Evolutionary conservation across 2,329 filamentous ascomycete species (phyloP).

Genomic region (Dendrostoma leiphaemia): DNA sequence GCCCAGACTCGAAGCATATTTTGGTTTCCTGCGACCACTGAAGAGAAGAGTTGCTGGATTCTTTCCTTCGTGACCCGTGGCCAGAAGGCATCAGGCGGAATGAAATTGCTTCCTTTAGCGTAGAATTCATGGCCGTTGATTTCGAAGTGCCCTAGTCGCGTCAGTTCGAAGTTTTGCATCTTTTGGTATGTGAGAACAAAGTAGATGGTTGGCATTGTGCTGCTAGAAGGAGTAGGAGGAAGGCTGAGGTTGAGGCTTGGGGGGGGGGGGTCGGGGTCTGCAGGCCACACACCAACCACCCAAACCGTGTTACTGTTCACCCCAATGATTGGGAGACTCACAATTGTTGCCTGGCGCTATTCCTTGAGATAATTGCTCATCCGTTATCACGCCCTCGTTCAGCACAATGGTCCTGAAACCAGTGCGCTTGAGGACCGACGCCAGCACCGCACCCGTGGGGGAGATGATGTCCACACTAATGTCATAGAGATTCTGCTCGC

Average conservation of each 20-base stretch:
- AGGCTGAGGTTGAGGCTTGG: too few species aligned
- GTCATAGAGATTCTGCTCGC: conserved; percentile 56
- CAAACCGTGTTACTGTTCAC: too few species aligned
- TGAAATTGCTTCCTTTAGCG: conserved; percentile 63
- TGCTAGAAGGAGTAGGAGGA: too few species aligned
- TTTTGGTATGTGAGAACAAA: too few species aligned
- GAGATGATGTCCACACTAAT: conserved; percentile 47
- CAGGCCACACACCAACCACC: too few species aligned
- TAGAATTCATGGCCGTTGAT: conserved; percentile 64
- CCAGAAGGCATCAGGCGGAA: conserved; percentile 63
- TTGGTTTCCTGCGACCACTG: conserved; percentile 56
- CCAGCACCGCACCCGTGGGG: conserved; percentile 33
- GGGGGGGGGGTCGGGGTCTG: too few species aligned
- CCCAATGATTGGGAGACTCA: too few species aligned
- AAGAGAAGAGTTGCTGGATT: conserved; percentile 52
- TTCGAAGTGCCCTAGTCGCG: conserved; percentile 62
- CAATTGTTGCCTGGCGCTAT: conserved; percentile 35
- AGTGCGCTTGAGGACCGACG: conserved; percentile 49
- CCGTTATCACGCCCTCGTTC: conserved; percentile 52
- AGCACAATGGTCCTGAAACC: conserved; percentile 63
- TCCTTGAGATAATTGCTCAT: conserved; percentile 50
- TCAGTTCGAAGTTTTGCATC: too few species aligned
- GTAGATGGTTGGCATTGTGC: too few species aligned
- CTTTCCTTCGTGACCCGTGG: conserved; percentile 52
- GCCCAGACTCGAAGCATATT: conserved; percentile 66